Percentiles rank a stretch among this genome's conserved stretches.
Evolutionary conservation across 768 basidiomycete genomes (phyloP).

Genomic region (Lactarius indigo): DNA sequence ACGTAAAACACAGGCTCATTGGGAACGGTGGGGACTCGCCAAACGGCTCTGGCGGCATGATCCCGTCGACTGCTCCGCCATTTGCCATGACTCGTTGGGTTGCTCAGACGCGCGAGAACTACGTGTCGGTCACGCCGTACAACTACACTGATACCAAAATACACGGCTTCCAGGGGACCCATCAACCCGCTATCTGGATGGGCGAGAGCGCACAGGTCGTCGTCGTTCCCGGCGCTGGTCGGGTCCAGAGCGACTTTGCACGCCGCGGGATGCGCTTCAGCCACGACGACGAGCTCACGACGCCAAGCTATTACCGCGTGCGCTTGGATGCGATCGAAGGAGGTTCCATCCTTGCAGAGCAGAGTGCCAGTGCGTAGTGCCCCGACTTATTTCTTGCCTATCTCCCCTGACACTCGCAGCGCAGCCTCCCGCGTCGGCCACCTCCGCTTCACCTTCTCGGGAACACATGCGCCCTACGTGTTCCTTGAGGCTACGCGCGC

Average conservation of each 20-base stretch:
- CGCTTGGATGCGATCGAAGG: conserved; percentile 50
- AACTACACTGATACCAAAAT: conserved; percentile 58
- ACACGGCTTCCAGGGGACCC: conserved; percentile 76
- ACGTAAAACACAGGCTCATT: conserved; percentile 44
- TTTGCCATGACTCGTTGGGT: conserved; percentile 89
- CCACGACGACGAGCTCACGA: conserved; percentile 51
- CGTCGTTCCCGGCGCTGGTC: conserved; percentile 54
- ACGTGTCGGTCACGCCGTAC: conserved; percentile 69
- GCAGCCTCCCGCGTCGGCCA: conserved; percentile 74
- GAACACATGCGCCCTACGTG: conserved; percentile 49
- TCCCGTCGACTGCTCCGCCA: conserved; percentile 71
- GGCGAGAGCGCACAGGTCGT: conserved; percentile 67
- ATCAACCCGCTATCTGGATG: conserved; percentile 91
- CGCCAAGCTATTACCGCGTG: conserved; percentile 54
- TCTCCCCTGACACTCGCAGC: neutral
- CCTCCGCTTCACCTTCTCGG: conserved; percentile 61
- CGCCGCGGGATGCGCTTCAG: conserved; percentile 53
- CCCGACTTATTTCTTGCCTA: neutral
- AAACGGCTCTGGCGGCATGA: conserved; percentile 73
- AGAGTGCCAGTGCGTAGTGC: conserved; percentile 53
- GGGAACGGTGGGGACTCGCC: conserved; percentile 72
- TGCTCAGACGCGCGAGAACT: conserved; percentile 73
- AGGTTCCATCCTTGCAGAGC: conserved; percentile 52
- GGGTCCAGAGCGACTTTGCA: conserved; percentile 52
- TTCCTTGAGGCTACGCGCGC: conserved; percentile 65